Evolutionary conservation across 1,284 basidiomycete species (phyloP).

Genomic region (Tetrapyrgos nigripes): DNA sequence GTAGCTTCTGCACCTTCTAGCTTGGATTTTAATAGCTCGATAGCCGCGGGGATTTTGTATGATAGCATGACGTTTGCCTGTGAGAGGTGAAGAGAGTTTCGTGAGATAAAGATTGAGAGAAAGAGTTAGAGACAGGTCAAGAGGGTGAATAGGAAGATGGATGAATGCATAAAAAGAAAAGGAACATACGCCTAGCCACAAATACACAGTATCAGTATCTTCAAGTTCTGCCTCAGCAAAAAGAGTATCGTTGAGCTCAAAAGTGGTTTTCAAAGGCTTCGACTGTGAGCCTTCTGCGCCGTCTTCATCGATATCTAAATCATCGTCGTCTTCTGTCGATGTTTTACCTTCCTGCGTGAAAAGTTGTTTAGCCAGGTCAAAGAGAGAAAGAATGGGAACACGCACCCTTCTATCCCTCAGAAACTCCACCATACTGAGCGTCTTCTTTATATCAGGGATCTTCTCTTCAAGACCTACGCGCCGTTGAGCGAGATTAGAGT

Average conservation of each 20-base stretch:
- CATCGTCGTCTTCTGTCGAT: constrained; percentile 53
- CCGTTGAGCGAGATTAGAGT: constrained; percentile 84
- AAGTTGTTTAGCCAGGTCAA: neutral
- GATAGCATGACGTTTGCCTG: constrained; percentile 98
- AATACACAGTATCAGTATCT: constrained; percentile 87
- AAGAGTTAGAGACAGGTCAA: neutral
- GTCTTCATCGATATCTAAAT: constrained; percentile 54
- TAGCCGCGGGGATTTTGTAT: constrained; percentile 87
- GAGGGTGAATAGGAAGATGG: neutral
- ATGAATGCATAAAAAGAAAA: constrained; percentile 3
- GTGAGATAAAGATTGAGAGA: neutral
- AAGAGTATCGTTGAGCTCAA: constrained; percentile 96
- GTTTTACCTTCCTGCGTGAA: constrained; percentile 58
- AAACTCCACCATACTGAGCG: constrained; percentile 88
- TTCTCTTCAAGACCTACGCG: constrained; percentile 87
- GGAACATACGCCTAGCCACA: constrained; percentile 94
- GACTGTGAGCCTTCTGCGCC: constrained; percentile 39
- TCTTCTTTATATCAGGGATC: constrained; percentile 97
- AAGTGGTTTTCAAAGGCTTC: constrained; percentile 83
- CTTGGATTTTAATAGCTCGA: constrained; percentile 80
- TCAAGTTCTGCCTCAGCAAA: constrained; percentile 91
- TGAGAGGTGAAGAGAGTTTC: neutral
- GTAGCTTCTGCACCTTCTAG: constrained; percentile 77
- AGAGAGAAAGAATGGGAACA: constrained; percentile 13
- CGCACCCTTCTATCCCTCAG: constrained; percentile 75